phyloP scores from a whole-genome alignment of 2,329 filamentous ascomycete genomes.

The Phoma sp. region DNA sequence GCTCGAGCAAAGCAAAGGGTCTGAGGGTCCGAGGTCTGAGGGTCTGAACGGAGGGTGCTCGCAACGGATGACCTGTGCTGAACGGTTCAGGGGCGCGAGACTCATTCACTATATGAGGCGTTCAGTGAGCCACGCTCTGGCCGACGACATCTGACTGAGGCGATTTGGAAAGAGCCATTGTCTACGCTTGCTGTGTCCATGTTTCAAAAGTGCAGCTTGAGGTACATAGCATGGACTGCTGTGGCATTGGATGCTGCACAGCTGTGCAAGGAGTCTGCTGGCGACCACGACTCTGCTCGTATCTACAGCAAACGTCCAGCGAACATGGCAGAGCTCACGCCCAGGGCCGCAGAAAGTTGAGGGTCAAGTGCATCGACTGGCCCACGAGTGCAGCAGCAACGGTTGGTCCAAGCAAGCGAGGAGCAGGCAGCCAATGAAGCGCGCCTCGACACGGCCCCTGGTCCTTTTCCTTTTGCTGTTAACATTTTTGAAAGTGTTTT shows the following conservation, averaged over 20 bases:
- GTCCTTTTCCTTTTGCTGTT: not conserved
- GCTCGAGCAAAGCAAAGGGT: slow-evolving; percentile 6
- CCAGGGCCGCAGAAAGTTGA: slow-evolving; percentile 1
- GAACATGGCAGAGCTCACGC: not conserved
- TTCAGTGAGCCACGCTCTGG: not conserved
- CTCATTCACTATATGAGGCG: slow-evolving; percentile 2
- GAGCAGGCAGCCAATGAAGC: slow-evolving; percentile 10
- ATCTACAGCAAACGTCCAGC: not conserved
- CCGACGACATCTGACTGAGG: not conserved
- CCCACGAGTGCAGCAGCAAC: slow-evolving; percentile 4
- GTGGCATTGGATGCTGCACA: not conserved
- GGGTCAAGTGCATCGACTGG: not conserved
- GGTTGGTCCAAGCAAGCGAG: slow-evolving; percentile 14
- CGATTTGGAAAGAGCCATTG: no score
- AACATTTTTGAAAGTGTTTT: slow-evolving; percentile 17
- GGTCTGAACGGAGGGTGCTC: not conserved
- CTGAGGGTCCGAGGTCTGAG: not conserved
- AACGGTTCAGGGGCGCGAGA: not conserved
- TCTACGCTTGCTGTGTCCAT: not conserved
- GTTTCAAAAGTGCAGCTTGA: not conserved
- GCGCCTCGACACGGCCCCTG: slow-evolving; percentile 11
- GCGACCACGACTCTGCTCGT: not conserved
- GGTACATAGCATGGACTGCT: not conserved
- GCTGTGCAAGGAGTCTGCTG: not conserved
- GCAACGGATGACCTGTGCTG: slow-evolving; percentile 12